Evolutionary conservation across 345 rosid genomes (phyloP), one percentile per base, ranked within the genome.

Genomic region (Turritis glabra): DNA sequence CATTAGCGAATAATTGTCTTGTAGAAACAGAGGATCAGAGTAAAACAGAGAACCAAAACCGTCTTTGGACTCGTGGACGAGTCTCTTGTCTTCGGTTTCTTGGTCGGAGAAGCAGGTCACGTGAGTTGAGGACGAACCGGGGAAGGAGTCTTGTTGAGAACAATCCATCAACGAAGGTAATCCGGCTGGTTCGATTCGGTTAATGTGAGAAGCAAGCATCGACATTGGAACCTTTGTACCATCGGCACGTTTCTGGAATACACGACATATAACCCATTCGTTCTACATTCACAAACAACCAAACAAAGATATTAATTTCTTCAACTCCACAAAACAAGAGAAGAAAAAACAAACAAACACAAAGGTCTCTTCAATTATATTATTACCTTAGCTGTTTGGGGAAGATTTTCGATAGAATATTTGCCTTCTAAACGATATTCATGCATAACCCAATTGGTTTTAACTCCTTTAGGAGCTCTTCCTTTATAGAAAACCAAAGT

Each of bases 21-120:
- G 92, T 37, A 80, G 32, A 19, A 77, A 73, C 66, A 77, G 78
- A 43, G 85, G 80, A 64, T 85, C 85, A 25, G 84, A 71, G 81
- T 76, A 77, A 22, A 80, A 84, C 67, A 77, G 51, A 73, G 82
- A 82, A 43, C 72, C 75, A 61, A 71, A 76, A 77, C 52, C 60
- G 22, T 83, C 83, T 1, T 65, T 78, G 40, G 77, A 74, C 46
- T 78, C 84, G 21, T 80, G 74, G 9, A 71, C 37, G 21, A 73
- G 62, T 69, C 68, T 84, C 55, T 84, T 68, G 22, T 51, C 79
- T 51, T 75, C 85, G 61, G 43, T 64, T 63, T 80, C 77, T 58
- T 72, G 80, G 69, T 85, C 81, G 95, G 97, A 87, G 95, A 89
- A 91, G 95, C 91, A 91, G 90, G 97, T 85, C 90, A 91, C 94